A percentile compares a stretch with the other conserved stretches of the same genome.
These are phyloP conservation scores for Myriosclerotinia scirpicola DNA, from an alignment of 2,329 filamentous ascomycete genomes.

Conservation along the genomic window DNA sequence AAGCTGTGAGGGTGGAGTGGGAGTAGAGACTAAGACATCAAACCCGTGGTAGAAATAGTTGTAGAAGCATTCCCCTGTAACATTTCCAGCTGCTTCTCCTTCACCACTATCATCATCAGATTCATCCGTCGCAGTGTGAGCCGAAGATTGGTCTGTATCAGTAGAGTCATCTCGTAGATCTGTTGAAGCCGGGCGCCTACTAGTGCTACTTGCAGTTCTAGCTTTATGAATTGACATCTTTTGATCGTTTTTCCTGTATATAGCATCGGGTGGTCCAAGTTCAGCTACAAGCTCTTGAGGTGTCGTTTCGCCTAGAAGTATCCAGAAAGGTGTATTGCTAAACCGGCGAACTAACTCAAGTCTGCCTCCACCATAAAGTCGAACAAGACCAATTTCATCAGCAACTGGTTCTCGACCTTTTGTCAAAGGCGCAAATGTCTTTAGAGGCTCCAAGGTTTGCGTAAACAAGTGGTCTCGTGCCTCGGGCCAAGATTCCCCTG, in stretches of 20 bases:
- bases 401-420: slow-evolving; percentile 78
- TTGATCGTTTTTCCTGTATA: slow-evolving; percentile 88
- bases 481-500: slow-evolving; percentile 86
- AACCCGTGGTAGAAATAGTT: slow-evolving; percentile 98
- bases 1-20: slow-evolving; percentile 61
- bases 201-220: slow-evolving; percentile 53
- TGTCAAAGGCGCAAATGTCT: slow-evolving; percentile 65
- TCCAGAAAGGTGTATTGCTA: slow-evolving; percentile 65
- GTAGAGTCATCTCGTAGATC: slow-evolving; percentile 54
- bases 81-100: slow-evolving; percentile 53
- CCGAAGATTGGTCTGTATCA: slow-evolving; percentile 75
- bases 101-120: slow-evolving; percentile 64
- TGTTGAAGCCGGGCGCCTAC: slow-evolving; percentile 48
- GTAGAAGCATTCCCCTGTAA: slow-evolving; percentile 81
- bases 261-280: slow-evolving; percentile 88
- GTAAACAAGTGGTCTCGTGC: slow-evolving; percentile 76
- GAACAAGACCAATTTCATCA: slow-evolving; percentile 82
- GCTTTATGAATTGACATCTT: slow-evolving; percentile 81
- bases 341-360: slow-evolving; percentile 75
- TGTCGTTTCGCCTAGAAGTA: slow-evolving; percentile 80
- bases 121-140: slow-evolving; percentile 68
- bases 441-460: slow-evolving; percentile 69
- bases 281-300: slow-evolving; percentile 90
- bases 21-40: slow-evolving; percentile 85
- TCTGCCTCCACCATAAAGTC: slow-evolving; percentile 73